These are phyloP conservation scores for Acephala macrosclerotiorum DNA, from an alignment of 2,329 filamentous ascomycete species.

Conservation along the genomic window DNA sequence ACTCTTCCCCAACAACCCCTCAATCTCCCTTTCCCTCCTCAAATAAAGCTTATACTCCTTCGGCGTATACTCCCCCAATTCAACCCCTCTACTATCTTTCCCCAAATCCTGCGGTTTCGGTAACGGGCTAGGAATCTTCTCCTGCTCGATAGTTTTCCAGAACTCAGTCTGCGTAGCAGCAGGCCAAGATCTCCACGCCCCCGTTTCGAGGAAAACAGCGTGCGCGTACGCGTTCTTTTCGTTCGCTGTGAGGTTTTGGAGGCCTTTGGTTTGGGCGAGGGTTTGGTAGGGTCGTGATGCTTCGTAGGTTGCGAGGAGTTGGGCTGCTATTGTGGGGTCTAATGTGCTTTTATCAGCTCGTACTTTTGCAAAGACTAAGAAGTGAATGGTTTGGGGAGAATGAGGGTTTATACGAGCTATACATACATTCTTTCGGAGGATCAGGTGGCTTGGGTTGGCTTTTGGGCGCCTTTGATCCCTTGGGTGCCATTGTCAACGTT, in stretches of 20 bases:
- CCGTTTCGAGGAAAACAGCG: conserved; percentile 35
- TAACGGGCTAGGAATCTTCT: conserved; percentile 39
- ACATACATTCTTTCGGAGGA: conserved; percentile 37
- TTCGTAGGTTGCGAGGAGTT: conserved; percentile 37
- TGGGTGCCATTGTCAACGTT: conserved; percentile 38
- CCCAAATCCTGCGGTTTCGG: conserved; percentile 36
- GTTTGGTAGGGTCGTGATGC: conserved; percentile 37
- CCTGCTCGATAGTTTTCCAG: conserved; percentile 35
- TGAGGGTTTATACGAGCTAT: neutral
- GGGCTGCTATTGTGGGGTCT: conserved; percentile 40
- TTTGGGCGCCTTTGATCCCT: conserved; percentile 34
- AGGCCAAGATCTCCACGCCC: conserved; percentile 37
- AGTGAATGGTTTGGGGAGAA: too few relatives aligned
- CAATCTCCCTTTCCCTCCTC: conserved; percentile 32
- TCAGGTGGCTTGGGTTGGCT: conserved; percentile 33
- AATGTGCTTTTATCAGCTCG: conserved; percentile 17
- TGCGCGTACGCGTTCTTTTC: conserved; percentile 39
- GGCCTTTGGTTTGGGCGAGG: conserved; percentile 34
- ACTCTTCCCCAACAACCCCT: conserved; percentile 34
- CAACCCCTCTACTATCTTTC: conserved; percentile 34
- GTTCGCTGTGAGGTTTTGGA: conserved; percentile 29
- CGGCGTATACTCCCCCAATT: conserved; percentile 35
- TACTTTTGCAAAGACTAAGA: neutral
- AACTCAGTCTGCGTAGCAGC: conserved; percentile 39
- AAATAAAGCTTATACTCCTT: conserved; percentile 35